Percentiles rank a stretch among this genome's conserved stretches.
phyloP scores from a whole-genome alignment of 768 basidiomycete species.

The Amanita molliuscula region DNA sequence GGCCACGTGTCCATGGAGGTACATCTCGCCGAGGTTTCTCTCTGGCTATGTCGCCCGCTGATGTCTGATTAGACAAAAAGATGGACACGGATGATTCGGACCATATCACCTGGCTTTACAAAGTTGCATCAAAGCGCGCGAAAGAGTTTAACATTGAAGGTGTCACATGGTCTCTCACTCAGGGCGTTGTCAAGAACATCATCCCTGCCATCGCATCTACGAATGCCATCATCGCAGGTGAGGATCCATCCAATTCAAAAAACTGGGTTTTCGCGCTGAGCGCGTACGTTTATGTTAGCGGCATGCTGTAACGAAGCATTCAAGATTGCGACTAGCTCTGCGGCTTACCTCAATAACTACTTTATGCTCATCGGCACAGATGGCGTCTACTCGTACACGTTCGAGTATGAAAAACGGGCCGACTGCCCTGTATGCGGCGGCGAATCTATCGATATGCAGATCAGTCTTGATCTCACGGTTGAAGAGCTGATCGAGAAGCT shows the following conservation, averaged over 20 bases:
- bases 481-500: conserved; percentile 85
- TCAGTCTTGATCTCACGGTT: conserved; percentile 67
- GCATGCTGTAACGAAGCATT: conserved; percentile 99
- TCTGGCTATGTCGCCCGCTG: too few species aligned
- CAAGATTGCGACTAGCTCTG: conserved; percentile 94
- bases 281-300: conserved; percentile 32
- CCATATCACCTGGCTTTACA: conserved; percentile 90
- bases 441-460: conserved; percentile 64
- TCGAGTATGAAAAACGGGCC: conserved; percentile 84
- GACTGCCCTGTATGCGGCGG: conserved; percentile 99
- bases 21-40: conserved; percentile 6
- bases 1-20: conserved; percentile 94
- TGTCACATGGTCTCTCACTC: conserved; percentile 94
- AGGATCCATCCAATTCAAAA: too few species aligned
- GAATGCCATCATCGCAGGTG: conserved; percentile 97
- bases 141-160: conserved; percentile 96
- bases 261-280: too few species aligned
- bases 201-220: conserved; percentile 98
- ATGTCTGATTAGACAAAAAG: conserved; percentile 62
- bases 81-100: conserved; percentile 97
- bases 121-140: conserved; percentile 70
- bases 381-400: conserved; percentile 94
- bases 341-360: conserved; percentile 93
- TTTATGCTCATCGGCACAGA: conserved; percentile 98
- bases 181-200: conserved; percentile 99